These are phyloP conservation scores for Cadophora sp. DNA, from an alignment of 2,329 filamentous ascomycete species.

Conservation along the genomic window DNA sequence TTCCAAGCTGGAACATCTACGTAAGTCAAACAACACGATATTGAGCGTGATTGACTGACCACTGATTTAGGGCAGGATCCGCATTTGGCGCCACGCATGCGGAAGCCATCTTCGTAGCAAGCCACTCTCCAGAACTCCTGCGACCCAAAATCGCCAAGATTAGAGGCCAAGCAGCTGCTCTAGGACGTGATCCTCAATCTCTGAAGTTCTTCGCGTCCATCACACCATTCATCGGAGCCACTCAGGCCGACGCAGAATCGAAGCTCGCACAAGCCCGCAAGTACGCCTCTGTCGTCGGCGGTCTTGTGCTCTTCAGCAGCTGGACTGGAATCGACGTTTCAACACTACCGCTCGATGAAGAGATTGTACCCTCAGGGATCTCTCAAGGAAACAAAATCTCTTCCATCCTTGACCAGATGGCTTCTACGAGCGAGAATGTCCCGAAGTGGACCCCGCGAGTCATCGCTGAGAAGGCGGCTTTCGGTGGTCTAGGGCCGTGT, in stretches of 20 bases:
- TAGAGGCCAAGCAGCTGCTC: background rate
- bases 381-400: background rate
- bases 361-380: background rate
- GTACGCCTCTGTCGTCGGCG: background rate
- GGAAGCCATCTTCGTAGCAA: conserved; percentile 14
- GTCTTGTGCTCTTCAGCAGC: background rate
- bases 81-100: background rate
- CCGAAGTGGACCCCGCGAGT: too few relatives aligned
- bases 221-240: background rate
- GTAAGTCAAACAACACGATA: background rate
- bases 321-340: background rate
- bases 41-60: background rate
- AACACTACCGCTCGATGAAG: background rate
- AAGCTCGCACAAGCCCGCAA: background rate
- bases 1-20: background rate
- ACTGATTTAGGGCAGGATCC: background rate
- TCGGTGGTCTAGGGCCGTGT: too few relatives aligned
- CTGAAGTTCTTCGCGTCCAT: background rate
- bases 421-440: too few relatives aligned
- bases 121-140: conserved; percentile 9
- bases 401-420: background rate
- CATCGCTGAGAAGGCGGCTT: too few relatives aligned
- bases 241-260: background rate
- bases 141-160: conserved; percentile 3
- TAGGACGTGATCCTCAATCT: background rate